A percentile compares a stretch with the other conserved stretches of the same genome.
Evolutionary conservation across 2,329 filamentous ascomycete genomes (phyloP).

Genomic region (Metarhizium brunneum): DNA sequence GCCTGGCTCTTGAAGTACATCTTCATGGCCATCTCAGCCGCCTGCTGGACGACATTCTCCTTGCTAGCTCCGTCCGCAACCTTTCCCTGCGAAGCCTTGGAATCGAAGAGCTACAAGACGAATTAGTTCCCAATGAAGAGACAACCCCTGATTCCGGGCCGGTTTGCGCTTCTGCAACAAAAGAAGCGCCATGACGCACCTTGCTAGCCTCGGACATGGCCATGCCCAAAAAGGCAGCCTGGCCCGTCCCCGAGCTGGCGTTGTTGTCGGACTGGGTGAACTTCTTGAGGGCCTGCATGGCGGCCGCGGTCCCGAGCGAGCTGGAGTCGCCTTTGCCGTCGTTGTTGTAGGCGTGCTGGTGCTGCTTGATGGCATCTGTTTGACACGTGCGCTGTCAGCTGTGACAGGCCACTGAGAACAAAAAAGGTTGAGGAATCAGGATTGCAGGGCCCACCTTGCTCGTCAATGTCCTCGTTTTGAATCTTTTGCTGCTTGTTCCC

Average conservation of each 20-base stretch:
- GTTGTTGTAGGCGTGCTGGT: constrained; percentile 62
- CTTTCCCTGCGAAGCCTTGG: constrained; percentile 44
- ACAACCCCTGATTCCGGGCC: too few species aligned
- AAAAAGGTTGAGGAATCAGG: too few species aligned
- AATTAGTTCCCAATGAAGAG: not conserved
- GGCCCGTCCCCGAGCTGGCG: constrained; percentile 39
- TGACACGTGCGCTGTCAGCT: not conserved
- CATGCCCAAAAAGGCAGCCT: constrained; percentile 74
- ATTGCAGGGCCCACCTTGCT: constrained; percentile 31
- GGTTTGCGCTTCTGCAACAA: not conserved
- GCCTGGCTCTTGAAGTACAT: constrained; percentile 79
- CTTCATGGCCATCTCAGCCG: constrained; percentile 80
- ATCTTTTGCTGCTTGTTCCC: constrained; percentile 39
- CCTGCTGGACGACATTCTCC: constrained; percentile 68
- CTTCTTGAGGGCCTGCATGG: constrained; percentile 73
- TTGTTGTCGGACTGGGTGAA: constrained; percentile 54
- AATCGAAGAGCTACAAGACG: constrained; percentile 47
- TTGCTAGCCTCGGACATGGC: constrained; percentile 85
- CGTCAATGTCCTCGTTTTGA: constrained; percentile 37
- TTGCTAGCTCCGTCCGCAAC: constrained; percentile 57
- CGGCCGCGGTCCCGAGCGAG: constrained; percentile 62
- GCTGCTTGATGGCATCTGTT: constrained; percentile 59
- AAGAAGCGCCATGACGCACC: constrained; percentile 29
- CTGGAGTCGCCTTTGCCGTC: constrained; percentile 36
- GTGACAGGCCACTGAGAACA: too few species aligned